phyloP scores from a whole-genome alignment of 2,329 filamentous ascomycete species.

The Arthrinium phaeospermum region DNA sequence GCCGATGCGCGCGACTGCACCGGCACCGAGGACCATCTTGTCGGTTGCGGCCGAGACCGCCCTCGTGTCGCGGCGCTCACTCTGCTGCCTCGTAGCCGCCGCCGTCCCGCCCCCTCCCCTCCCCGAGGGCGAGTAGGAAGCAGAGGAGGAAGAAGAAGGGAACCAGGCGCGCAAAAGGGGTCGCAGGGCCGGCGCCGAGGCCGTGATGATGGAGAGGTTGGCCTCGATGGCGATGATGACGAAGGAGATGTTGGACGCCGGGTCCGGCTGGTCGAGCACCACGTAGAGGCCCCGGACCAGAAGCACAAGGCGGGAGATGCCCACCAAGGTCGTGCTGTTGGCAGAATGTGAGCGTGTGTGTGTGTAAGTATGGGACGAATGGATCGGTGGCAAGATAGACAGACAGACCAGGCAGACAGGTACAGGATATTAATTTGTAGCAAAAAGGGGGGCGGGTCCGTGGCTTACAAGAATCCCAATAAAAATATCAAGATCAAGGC shows the following conservation, averaged over 20 bases:
- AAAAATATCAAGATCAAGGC: slow-evolving; percentile 47
- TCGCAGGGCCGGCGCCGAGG: slow-evolving; percentile 47
- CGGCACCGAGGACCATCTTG: slow-evolving; percentile 5
- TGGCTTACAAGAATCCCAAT: slow-evolving; percentile 39
- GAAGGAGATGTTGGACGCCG: slow-evolving; percentile 42
- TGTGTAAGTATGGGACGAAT: neutral
- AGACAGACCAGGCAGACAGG: neutral
- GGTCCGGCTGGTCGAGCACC: slow-evolving; percentile 31
- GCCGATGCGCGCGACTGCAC: neutral
- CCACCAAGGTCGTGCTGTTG: slow-evolving; percentile 42
- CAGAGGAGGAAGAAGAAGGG: slow-evolving; percentile 32
- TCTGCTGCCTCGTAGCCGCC: neutral
- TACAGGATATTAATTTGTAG: too few relatives aligned
- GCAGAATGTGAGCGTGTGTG: neutral
- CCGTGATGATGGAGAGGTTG: slow-evolving; percentile 49
- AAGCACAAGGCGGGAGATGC: slow-evolving; percentile 41
- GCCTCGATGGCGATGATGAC: slow-evolving; percentile 46
- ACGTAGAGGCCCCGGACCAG: slow-evolving; percentile 41
- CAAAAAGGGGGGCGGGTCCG: too few relatives aligned
- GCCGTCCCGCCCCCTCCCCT: slow-evolving; percentile 14
- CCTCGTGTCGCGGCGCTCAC: slow-evolving; percentile 12
- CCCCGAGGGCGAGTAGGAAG: slow-evolving; percentile 14
- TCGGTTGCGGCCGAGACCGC: neutral
- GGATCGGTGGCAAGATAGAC: neutral
- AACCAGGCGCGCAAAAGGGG: slow-evolving; percentile 46